phyloP scores from a whole-genome alignment of 306 rosid genomes.

The Luffa acutangula region DNA sequence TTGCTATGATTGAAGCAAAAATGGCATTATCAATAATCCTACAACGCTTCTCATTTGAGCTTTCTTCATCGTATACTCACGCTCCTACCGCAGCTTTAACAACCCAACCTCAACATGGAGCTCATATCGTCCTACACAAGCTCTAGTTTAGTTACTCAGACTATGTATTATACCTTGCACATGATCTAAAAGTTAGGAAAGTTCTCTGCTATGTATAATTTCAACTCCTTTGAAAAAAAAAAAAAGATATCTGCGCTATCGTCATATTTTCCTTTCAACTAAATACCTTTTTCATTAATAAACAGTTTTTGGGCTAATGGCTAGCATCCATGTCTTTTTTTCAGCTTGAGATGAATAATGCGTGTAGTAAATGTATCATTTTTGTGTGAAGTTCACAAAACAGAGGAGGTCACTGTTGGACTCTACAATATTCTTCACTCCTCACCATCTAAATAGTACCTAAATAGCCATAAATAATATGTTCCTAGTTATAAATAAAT shows the following conservation, averaged over 20 bases:
- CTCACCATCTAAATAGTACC: not conserved
- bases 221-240: not conserved
- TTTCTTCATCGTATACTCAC: not conserved
- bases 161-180: not conserved
- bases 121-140: not conserved
- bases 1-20: conserved; percentile 10
- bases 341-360: not conserved
- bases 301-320: not conserved
- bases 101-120: not conserved
- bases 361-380: not conserved
- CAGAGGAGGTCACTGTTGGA: no score
- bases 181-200: not conserved
- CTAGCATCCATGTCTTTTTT: not conserved
- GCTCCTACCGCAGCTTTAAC: not conserved
- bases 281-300: not conserved
- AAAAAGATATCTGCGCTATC: not conserved
- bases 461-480: not conserved
- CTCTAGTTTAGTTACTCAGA: not conserved
- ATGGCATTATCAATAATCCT: not conserved
- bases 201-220: not conserved
- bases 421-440: no score
- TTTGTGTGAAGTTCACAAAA: not conserved
- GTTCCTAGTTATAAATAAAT: no score
- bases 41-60: not conserved
- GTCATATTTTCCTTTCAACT: not conserved